Evolutionary conservation across 2,329 filamentous ascomycete species (phyloP).

Genomic region (Trichoderma sp.): DNA sequence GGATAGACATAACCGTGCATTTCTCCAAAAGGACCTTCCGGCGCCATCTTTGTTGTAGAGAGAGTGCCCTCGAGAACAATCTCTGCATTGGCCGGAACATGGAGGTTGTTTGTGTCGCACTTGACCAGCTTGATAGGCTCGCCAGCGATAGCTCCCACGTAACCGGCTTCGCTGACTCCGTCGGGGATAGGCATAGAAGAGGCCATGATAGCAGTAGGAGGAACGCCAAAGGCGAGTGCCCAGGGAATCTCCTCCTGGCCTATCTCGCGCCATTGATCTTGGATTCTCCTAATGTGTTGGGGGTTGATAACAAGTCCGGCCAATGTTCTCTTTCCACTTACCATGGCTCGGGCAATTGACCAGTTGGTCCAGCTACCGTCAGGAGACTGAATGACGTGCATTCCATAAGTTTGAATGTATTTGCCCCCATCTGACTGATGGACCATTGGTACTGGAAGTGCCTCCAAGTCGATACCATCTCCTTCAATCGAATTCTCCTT

Average conservation of each 20-base stretch:
- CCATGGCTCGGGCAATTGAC: conserved; percentile 50
- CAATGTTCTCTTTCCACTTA: conserved; percentile 46
- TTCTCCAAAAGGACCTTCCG: conserved; percentile 54
- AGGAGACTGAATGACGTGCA: background rate
- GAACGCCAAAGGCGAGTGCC: conserved; percentile 51
- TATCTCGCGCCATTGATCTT: conserved; percentile 48
- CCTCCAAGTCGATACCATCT: background rate
- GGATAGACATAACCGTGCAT: conserved; percentile 31
- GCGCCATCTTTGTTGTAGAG: conserved; percentile 45
- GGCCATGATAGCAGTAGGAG: conserved; percentile 52
- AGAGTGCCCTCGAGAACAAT: conserved; percentile 54
- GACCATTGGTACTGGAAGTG: background rate
- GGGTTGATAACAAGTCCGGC: conserved; percentile 46
- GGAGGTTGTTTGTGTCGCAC: conserved; percentile 52
- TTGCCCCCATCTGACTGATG: background rate
- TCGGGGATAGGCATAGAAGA: conserved; percentile 51
- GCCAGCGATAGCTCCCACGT: conserved; percentile 50
- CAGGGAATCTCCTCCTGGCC: conserved; percentile 49
- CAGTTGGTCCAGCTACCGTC: conserved; percentile 32
- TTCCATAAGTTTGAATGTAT: conserved; percentile 5
- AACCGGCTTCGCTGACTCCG: conserved; percentile 51
- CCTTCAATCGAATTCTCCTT: conserved; percentile 11
- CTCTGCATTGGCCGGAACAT: conserved; percentile 52
- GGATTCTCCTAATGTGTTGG: conserved; percentile 51
- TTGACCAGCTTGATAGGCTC: conserved; percentile 50